Base-by-base conservation (phyloP, 495 filamentous ascomycete genomes). In the Delitschia confertaspora region DNA sequence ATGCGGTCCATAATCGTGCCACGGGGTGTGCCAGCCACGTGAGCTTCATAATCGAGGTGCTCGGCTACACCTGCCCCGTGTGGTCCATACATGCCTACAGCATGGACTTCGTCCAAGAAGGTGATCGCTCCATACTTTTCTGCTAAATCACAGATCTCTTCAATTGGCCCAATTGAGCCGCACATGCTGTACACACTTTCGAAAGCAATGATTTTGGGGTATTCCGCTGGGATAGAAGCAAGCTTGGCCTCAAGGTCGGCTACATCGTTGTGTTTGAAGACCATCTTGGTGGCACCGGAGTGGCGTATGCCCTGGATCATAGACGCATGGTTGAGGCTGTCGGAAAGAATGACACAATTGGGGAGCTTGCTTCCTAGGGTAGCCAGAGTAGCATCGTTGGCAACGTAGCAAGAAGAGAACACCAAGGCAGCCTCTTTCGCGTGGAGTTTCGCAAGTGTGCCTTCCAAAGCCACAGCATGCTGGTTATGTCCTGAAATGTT, bases 291-390 rank as follows among this genome's bases (percentile, higher is more conserved):
- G 13, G 91, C 84, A 16, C 88, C 85, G 4, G 88, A 95, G 67
- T 96, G 91, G 14, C 93, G 86, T 57, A 98, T 98, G 36, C 91
- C 91, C 66, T 96, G 93, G 54, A 98, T 98, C 91, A 98, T 98
- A 16, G 88, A 95, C 13, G 93, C 91, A 61, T 98, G 91, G 60
- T 98, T 98, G 53, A 95, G 69, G 59, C 82, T 88, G 66, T 98
- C 91, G 8, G 86, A 94, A 5, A 98, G 67, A 45, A 95, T 93
- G 17, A 98, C 91, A 64, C 91, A 98, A 55, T 93, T 78, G 8
- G 91, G 93, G 58, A 98, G 68, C 66, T 96, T 96, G 62, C 85
- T 93, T 5, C 91, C 91, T 16, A 98, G 71, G 4, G 91, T 98
- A 7, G 91, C 91, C 19, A 98, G 79, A 0, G 93, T 96, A 19